Evolutionary conservation across 1,284 basidiomycete genomes (phyloP), one percentile per base, ranked within the genome.

Genomic region (Boletus chippewaensis): DNA sequence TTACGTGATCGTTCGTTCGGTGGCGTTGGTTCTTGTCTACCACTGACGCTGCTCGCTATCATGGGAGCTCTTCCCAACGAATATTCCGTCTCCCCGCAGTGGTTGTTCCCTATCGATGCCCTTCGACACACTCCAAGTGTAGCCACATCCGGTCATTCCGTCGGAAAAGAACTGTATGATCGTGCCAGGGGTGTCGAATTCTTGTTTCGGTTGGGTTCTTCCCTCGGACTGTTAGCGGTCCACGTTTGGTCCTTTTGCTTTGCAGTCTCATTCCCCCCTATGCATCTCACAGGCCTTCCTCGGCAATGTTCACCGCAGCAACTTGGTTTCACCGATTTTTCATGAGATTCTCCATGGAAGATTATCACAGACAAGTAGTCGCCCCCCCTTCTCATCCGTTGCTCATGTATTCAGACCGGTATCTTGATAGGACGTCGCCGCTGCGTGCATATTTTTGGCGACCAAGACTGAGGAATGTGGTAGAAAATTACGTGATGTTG

Each of bases 251-350:
- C 54, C 38, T 32, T 45, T 51, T 52, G 45, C 45, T 40, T 49
- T 53, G 42, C 34, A 47, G 47, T 49, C 55, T 57, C 55, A 61
- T 46, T 54, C 54, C 11, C 20, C 49, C 44, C 42, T 53, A 49
- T 55, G 16, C 39, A 47, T 46, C 40, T 16, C 50, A 53, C 63
- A 91, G 88, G 48, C 84, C 87, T 29, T 80, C 82, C 20, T 82
- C 86, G 20, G 85, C 87, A 9, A 77, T 93, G 71, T 86, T 84
- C 55, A 87, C 87, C 26, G 91, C 91, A 15, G 87, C 91, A 26
- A 89, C 87, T 4, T 91, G 91, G 78, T 87, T 95, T 56, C 94
- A 96, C 69, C 81, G 94, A 12, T 96, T 96, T 71, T 96, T 90
- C 71, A 94, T 96, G 91, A 80, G 94, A 48, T 84, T 82, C 62